These are phyloP conservation scores for Blepharisma japonicum DNA, from an alignment of 73 alveolate species.

Conservation along the genomic window DNA sequence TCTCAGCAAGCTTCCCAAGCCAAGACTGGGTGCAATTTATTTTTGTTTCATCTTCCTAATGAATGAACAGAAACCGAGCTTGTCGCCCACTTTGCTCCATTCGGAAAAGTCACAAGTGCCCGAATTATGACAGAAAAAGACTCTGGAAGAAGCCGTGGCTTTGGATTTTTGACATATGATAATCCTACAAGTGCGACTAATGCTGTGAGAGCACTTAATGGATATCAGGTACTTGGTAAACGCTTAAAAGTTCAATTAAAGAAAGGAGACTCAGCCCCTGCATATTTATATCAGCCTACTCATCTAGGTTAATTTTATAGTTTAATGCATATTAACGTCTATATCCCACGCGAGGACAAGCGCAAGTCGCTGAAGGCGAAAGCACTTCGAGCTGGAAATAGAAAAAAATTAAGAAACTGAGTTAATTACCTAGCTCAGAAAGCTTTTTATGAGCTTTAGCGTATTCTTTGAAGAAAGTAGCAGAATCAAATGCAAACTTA, in stretches of 20 bases:
- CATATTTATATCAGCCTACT: not conserved
- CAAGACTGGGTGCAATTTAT: slow-evolving; percentile 42
- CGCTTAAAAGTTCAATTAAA: slow-evolving; percentile 44
- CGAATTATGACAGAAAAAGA: slow-evolving; percentile 45
- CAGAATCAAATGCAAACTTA: slow-evolving; percentile 15
- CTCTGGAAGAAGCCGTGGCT: slow-evolving; percentile 42
- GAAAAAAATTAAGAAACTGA: no score
- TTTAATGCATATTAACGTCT: no score
- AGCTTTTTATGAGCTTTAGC: slow-evolving; percentile 35
- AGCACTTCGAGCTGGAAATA: no score
- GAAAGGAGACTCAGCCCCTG: slow-evolving; percentile 33
- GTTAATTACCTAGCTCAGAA: slow-evolving; percentile 30
- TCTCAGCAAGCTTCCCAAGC: slow-evolving; percentile 9
- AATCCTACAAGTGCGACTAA: slow-evolving; percentile 28
- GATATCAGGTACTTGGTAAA: slow-evolving; percentile 41
- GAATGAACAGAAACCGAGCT: slow-evolving; percentile 45
- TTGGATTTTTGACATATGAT: slow-evolving; percentile 43
- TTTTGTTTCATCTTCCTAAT: slow-evolving; percentile 45
- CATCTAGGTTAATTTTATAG: not conserved
- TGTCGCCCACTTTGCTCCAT: slow-evolving; percentile 29
- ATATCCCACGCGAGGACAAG: no score
- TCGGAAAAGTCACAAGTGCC: slow-evolving; percentile 35
- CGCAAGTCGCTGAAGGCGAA: no score
- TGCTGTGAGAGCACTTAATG: slow-evolving; percentile 40
- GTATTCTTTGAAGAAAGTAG: slow-evolving; percentile 30